These are phyloP conservation scores for Raffaelea arxii DNA, from an alignment of 2,329 filamentous ascomycete species.

Conservation along the genomic window DNA sequence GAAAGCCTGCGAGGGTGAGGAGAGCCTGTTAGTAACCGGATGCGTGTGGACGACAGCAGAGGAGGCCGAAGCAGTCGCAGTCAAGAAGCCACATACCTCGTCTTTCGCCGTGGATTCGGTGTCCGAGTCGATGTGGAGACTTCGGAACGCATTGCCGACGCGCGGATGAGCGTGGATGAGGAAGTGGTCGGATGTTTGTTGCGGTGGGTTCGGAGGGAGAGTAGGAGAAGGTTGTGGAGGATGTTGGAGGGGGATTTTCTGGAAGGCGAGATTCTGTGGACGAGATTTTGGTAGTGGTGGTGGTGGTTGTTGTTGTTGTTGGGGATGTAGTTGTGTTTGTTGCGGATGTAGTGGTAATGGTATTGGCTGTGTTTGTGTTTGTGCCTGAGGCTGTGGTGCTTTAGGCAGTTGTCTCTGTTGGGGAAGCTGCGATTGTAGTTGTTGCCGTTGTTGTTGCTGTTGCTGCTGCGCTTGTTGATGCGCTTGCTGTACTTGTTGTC, in stretches of 20 bases:
- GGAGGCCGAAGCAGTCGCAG: too few relatives aligned
- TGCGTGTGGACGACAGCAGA: too few relatives aligned
- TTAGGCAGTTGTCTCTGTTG: neutral
- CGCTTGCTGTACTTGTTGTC: neutral
- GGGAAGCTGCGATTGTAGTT: neutral
- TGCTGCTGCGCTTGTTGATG: neutral
- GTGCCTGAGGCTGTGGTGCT: too few relatives aligned
- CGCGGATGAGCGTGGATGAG: neutral
- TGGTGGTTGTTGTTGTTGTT: neutral
- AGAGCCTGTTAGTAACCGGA: too few relatives aligned
- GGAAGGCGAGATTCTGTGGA: neutral
- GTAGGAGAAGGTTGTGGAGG: too few relatives aligned
- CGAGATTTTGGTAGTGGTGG: constrained; percentile 3
- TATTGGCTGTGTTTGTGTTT: too few relatives aligned
- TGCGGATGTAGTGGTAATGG: neutral
- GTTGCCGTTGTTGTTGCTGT: neutral
- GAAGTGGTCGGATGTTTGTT: constrained; percentile 1
- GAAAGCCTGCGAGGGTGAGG: neutral
- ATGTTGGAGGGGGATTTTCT: neutral
- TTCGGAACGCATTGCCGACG: constrained; percentile 1
- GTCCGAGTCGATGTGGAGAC: constrained; percentile 6
- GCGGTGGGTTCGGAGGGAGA: neutral
- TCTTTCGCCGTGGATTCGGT: neutral
- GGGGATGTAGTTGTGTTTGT: neutral
- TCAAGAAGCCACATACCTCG: too few relatives aligned